Conservation (phyloP, 2,329 filamentous ascomycete species). For the Pseudogymnoascus sp. region DNA sequence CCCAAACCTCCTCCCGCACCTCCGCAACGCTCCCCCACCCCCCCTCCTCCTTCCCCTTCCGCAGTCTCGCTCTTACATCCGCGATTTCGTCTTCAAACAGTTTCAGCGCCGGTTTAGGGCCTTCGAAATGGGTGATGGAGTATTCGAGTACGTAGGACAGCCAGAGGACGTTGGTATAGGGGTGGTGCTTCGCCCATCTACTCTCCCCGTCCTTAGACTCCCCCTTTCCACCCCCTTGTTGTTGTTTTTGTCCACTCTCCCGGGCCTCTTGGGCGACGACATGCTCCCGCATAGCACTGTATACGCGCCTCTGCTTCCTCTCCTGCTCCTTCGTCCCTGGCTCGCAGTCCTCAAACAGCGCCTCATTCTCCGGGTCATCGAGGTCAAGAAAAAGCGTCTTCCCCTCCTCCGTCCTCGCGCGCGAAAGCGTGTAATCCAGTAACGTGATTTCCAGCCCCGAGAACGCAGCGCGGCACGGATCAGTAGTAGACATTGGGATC, state of each 20-base stretch:
- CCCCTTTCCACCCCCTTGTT: too few relatives aligned
- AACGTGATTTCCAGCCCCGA: conserved; percentile 59
- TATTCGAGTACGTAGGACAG: conserved; percentile 55
- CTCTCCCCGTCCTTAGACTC: conserved; percentile 26
- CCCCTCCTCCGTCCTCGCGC: conserved; percentile 41
- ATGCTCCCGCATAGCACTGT: conserved; percentile 35
- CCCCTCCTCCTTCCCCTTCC: not conserved
- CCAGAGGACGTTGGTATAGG: conserved; percentile 61
- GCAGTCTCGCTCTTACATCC: not conserved
- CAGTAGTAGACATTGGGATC: too few relatives aligned
- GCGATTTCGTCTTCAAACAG: not conserved
- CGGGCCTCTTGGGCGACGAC: conserved; percentile 17
- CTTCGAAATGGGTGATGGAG: conserved; percentile 27
- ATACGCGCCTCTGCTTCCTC: conserved; percentile 51
- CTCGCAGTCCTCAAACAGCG: conserved; percentile 54
- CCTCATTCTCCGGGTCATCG: conserved; percentile 45
- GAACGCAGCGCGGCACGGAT: conserved; percentile 43
- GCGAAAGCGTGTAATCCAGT: conserved; percentile 58
- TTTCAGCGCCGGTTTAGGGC: not conserved
- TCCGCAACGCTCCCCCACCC: not conserved
- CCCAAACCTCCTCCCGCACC: not conserved
- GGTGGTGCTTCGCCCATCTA: conserved; percentile 47
- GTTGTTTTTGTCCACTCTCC: conserved; percentile 12
- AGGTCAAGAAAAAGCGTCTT: conserved; percentile 48
- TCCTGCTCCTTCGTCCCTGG: conserved; percentile 27